Percentiles rank a stretch among this genome's conserved stretches.
Conservation (phyloP, 805 yeast genomes). For the Saccharomycopsis amapae region DNA sequence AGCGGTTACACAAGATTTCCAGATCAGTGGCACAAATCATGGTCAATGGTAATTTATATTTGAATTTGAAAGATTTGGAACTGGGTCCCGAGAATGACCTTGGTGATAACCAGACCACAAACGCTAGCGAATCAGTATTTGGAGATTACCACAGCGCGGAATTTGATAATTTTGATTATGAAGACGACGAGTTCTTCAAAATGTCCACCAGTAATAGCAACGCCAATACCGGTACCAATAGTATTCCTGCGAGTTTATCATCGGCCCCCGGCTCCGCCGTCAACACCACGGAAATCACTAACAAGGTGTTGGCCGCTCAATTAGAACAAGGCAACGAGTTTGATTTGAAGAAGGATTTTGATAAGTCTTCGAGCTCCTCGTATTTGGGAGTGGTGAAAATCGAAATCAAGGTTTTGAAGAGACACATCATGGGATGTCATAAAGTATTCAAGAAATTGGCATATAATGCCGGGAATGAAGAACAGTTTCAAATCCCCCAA, state of each 20-base stretch:
- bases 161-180: conserved; percentile 1
- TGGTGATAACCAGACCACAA: not conserved
- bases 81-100: conserved; percentile 1
- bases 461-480: conserved; percentile 1
- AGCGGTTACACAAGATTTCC: conserved; percentile 45
- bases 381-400: conserved; percentile 34
- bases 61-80: conserved; percentile 30
- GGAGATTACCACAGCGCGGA: not conserved
- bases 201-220: conserved; percentile 14
- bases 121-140: not conserved
- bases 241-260: conserved; percentile 9
- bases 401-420: conserved; percentile 34
- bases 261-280: not conserved
- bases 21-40: conserved; percentile 54
- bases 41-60: conserved; percentile 56
- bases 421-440: conserved; percentile 16
- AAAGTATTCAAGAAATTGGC: conserved; percentile 9
- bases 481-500: conserved; percentile 42
- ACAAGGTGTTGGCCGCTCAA: not conserved
- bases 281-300: not conserved
- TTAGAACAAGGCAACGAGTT: conserved; percentile 5
- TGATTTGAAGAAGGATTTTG: conserved; percentile 7
- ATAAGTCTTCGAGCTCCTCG: conserved; percentile 2
- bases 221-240: conserved; percentile 8
- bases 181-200: conserved; percentile 14